These are phyloP conservation scores for Vaccinium vitisidaea DNA, from an alignment of 148 eudicot genomes.

Conservation along the genomic window DNA sequence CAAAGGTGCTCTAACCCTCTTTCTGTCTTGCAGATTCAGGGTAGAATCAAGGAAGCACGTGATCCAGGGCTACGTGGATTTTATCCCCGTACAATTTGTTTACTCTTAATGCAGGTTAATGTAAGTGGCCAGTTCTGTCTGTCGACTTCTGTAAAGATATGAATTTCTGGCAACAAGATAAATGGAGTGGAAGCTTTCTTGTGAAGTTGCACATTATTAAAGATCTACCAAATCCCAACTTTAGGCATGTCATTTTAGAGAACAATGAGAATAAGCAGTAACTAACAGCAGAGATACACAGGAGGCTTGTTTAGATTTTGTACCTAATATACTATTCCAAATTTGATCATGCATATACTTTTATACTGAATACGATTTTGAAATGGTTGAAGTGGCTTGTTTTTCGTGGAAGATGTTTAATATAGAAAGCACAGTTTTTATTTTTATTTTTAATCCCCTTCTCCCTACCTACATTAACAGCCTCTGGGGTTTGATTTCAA, in stretches of 20 bases:
- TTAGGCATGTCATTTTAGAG: slow-evolving; percentile 87
- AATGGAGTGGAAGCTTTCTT: slow-evolving; percentile 98
- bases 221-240: slow-evolving; percentile 80
- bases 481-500: too few relatives aligned
- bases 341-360: not conserved
- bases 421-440: too few relatives aligned
- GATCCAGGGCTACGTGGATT: too few relatives aligned
- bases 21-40: too few relatives aligned
- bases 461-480: too few relatives aligned
- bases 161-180: slow-evolving; percentile 99
- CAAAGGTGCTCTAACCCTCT: too few relatives aligned
- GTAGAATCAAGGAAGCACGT: too few relatives aligned
- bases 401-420: too few relatives aligned
- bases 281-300: slow-evolving; percentile 98
- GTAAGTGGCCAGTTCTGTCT: slow-evolving; percentile 94
- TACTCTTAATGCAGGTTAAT: slow-evolving; percentile 59
- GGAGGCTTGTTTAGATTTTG: slow-evolving; percentile 53
- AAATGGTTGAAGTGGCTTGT: not conserved
- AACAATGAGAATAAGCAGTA: slow-evolving; percentile 92
- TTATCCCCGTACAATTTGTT: too few relatives aligned
- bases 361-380: not conserved
- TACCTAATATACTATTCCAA: not conserved
- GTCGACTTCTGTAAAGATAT: slow-evolving; percentile 84
- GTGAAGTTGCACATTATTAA: slow-evolving; percentile 95
- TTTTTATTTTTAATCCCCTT: too few relatives aligned